Evolutionary conservation across 192 early-diverging fungal species (phyloP), one percentile per base, ranked within the genome.

Genomic region (Piromyces finnis): DNA sequence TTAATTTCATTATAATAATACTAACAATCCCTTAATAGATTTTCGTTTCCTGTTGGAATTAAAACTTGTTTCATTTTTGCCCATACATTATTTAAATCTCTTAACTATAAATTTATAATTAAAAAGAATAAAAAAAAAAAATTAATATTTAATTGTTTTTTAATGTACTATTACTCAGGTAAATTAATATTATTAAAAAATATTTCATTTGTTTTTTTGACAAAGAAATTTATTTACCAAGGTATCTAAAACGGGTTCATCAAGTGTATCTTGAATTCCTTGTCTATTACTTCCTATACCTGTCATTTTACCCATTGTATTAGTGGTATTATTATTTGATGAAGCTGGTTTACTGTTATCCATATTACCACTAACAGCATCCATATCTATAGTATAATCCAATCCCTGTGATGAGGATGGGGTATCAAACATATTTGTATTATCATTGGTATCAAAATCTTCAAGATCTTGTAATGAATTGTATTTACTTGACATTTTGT

Each of bases 211-310:
- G n/a, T n/a, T n/a, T n/a, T n/a, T n/a, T n/a, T n/a, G n/a, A n/a
- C n/a, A n/a, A n/a, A n/a, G n/a, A n/a, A n/a, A n/a, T n/a, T n/a
- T 28, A 86, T 88, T 83, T 87, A 95, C 94, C 79, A 97, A 92
- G 77, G 97, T 98, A 27, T 90, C 92, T 80, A 91, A 91, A 15
- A 98, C 95, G 30, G 97, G 96, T 83, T 98, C 97, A 86, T 98
- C 97, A 26, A 98, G 87, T 26, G 97, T 98, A 86, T 97, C 81
- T 29, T 68, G 29, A 51, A 51, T 51, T 4, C 6, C 22, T 22
- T 51, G 7, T 22, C 18, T 51, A 51, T 51, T 51, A 22, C 14
- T 51, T 22, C 13, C 37, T 2, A 16, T 39, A 39, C 15, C 13
- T 12, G 11, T 39, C 2, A 16, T 39, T 12, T 39, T 39, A 13